Evolutionary conservation across 1,139 yeast species (phyloP), one percentile per base, ranked within the genome.

Genomic region (Debaryomyces sp.): DNA sequence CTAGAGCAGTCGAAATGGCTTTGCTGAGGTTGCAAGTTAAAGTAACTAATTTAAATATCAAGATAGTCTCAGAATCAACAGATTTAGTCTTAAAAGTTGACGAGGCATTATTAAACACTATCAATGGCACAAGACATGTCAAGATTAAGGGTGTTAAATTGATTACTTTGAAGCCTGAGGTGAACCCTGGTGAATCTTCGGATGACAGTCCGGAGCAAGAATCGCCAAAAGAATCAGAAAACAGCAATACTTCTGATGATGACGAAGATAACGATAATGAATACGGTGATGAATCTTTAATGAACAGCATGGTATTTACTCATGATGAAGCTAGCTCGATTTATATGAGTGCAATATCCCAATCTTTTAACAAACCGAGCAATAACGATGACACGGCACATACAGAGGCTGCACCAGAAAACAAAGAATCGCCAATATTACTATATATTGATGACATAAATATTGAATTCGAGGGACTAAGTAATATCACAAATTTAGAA

Each of bases 291-390:
- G 71, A 67, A 35, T 74, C 80, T 0, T 59, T 88, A 50, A 69
- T 80, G 68, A 81, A 82, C 44, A 85, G 91, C 57, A 78, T 83
- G 69, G 73, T 84, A 35, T 85, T 85, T 57, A 83, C 94, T 0
- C 87, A 82, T 47, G 84, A 80, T 46, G 87, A 86, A 53, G 87
- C 88, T 2, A 79, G 83, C 43, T 85, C 95, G 1, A 78, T 90
- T 29, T 90, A 89, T 61, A 83, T 89, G 92, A 89, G 96, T 66
- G 96, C 97, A 1, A 73, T 84, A 2, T 83, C 86, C 0, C 71
- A 68, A 50, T 58, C 75, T 3, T 68, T 73, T 55, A 65, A 49
- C 50, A 62, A 54, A 50, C 51, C 44, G n/a, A 46, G 52, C 58
- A 43, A 7, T 27, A 48, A 52, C 56, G 47, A 27, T 37, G 47